Base-by-base conservation (phyloP, 2,329 filamentous ascomycete genomes). In the Stemphylium vesicarium region DNA sequence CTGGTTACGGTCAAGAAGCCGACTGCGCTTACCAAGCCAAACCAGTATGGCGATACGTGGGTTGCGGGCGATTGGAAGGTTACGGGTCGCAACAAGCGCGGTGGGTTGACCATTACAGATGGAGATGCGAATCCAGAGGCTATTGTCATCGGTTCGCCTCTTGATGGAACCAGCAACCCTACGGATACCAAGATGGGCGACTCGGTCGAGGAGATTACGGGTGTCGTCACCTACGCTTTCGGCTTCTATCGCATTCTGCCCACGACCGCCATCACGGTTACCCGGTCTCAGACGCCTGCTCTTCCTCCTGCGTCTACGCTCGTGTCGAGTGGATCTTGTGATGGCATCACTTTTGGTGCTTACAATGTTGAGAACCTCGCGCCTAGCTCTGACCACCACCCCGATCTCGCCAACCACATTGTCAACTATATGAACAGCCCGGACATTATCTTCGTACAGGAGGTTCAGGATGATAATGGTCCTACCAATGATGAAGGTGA, bases 351-450 rank as follows among this genome's bases (percentile, higher is more conserved):
- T 1, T 72, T 90, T 20, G 87, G 83, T 44, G 81, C 82, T 56
- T 91, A 90, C 80, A 91, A 91, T 71, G 81, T 89, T 29, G 86
- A 90, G 72, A 91, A 91, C 73, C 79, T 91, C 13, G 76, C 80
- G 7, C 84, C 87, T 0, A 79, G 76, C 31, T 84, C 84, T 0
- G 61, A 78, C 1, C 83, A 86, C 59, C 76, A 90, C 20, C 75
- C 80, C n/a, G 74, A 73, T 11, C 80, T 90, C n/a, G 84, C 87
- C 2, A 74, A 78, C 8, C 86, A 91, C 64, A 88, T 91, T 59
- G 85, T 86, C 47, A 75, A 84, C 60, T 86, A 85, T 73, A 76
- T 91, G 59, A 81, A 80, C 54, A 82, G 81, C 0, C 88, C 88
- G 0, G 85, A 88, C 66, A 70, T 91, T 4, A 67, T 91, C 53